These are phyloP conservation scores for Talaromyces piceae DNA, from an alignment of 2,329 filamentous ascomycete genomes.

Conservation along the genomic window DNA sequence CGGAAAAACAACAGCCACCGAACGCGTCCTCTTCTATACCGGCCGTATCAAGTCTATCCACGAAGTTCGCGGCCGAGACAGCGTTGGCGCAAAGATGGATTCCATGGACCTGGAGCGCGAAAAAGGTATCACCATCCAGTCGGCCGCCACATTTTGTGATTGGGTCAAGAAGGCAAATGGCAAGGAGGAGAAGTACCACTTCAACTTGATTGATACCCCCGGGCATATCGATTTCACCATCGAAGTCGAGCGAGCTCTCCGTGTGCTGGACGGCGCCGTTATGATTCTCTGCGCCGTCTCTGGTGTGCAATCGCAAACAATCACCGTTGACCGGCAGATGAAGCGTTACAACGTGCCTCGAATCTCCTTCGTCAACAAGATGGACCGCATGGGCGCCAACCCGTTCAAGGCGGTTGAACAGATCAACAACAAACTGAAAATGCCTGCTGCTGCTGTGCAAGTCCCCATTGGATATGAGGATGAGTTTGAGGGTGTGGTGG, in stretches of 20 bases:
- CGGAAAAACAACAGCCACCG: slow-evolving; percentile 93
- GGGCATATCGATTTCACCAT: slow-evolving; percentile 99
- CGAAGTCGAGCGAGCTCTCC: slow-evolving; percentile 89
- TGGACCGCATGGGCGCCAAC: slow-evolving; percentile 98
- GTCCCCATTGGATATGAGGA: slow-evolving; percentile 91
- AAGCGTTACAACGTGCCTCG: slow-evolving; percentile 93
- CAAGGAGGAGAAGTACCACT: slow-evolving; percentile 84
- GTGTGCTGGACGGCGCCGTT: slow-evolving; percentile 91
- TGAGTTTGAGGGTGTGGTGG: slow-evolving; percentile 84
- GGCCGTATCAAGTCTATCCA: slow-evolving; percentile 95
- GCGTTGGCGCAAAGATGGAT: slow-evolving; percentile 98
- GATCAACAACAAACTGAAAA: slow-evolving; percentile 92
- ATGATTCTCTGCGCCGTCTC: slow-evolving; percentile 98
- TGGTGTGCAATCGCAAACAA: slow-evolving; percentile 95
- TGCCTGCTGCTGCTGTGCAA: slow-evolving; percentile 87
- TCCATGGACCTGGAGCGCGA: slow-evolving; percentile 98
- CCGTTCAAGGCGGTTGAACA: slow-evolving; percentile 96
- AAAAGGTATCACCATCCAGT: slow-evolving; percentile 98
- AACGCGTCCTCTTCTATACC: slow-evolving; percentile 96
- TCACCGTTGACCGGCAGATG: slow-evolving; percentile 98
- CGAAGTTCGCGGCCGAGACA: slow-evolving; percentile 83
- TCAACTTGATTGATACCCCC: slow-evolving; percentile 97
- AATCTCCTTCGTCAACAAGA: slow-evolving; percentile 97
- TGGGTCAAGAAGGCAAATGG: slow-evolving; percentile 78
- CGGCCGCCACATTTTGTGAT: slow-evolving; percentile 94